phyloP scores from a whole-genome alignment of 1,284 basidiomycete genomes.

The Agaricales sp. region DNA sequence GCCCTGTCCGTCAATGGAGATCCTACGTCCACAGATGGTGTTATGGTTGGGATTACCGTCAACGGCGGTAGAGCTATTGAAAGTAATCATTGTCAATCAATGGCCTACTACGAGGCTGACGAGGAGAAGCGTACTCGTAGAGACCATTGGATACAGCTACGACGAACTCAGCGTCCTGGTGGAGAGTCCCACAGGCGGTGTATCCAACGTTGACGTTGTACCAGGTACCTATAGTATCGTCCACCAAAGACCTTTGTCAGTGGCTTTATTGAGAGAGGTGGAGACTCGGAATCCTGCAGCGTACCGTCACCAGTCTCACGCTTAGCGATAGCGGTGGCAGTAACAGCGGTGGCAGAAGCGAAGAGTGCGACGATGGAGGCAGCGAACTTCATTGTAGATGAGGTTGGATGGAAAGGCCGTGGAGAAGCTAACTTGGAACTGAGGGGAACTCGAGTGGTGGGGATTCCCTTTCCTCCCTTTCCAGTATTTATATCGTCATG shows the following conservation, averaged over 20 bases:
- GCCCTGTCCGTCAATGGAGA: background rate
- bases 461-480: background rate
- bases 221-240: background rate
- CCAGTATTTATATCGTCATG: background rate
- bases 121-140: background rate
- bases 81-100: background rate
- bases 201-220: background rate
- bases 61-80: background rate
- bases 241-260: too few relatives aligned
- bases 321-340: background rate
- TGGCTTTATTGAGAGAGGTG: too few relatives aligned
- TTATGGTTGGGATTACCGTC: too few relatives aligned
- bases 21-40: too few relatives aligned
- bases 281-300: background rate
- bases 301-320: background rate
- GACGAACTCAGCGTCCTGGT: background rate
- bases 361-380: background rate
- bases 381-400: too few relatives aligned
- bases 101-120: background rate
- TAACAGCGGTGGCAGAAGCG: background rate
- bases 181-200: background rate
- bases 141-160: background rate
- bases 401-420: background rate
- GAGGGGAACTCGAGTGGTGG: background rate
- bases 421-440: background rate